Base-by-base conservation (phyloP, 2,329 filamentous ascomycete genomes). In the Colletotrichum tabaci region DNA sequence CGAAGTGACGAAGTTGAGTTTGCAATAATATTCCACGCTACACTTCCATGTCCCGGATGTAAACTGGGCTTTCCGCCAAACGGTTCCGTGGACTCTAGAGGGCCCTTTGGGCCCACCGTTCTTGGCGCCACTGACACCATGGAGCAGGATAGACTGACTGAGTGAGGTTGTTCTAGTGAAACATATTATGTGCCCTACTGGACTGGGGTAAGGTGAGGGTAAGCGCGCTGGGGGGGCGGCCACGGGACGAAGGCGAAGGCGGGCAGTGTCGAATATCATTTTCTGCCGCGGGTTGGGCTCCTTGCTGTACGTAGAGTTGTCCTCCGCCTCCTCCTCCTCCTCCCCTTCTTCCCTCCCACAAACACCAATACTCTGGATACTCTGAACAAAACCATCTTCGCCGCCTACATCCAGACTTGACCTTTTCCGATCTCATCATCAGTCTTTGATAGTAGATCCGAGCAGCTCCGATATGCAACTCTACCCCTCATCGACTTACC, bases 381-480 rank as follows among this genome's bases (percentile, higher is more conserved):
- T 61, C n/a, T 68, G 38, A 66, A 71, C 68, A 71, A 71, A 71
- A 71, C 44, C 65, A 58, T 58, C 53, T 30, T 68, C 57, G 65
- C 44, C 53, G 42, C 65, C 68, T 56, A 49, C 53, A 63, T 62
- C 58, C 65, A 71, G 65, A 71, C n/a, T 42, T 38, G 26, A 30
- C 18, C 35, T 38, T 16, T 50, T 55, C 40, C 50, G 58, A 71
- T 71, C 68, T 71, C 68, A 53, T 71, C 65, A 67, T 71, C 26
- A 30, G 26, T 63, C 26, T 63, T 67, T 71, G 68, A 67, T 71
- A 58, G 58, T 63, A 68, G 65, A 71, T 68, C 58, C 65, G 23
- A 70, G 40, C 65, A 68, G 65, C 63, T 58, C 68, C 68, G 68
- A 67, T 71, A 71, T 71, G 68, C 68, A 71, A 68, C 52, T 68